Evolutionary conservation across 257 asterid species (phyloP), one percentile per base, ranked within the genome.

Genomic region (Primulina tabacum): DNA sequence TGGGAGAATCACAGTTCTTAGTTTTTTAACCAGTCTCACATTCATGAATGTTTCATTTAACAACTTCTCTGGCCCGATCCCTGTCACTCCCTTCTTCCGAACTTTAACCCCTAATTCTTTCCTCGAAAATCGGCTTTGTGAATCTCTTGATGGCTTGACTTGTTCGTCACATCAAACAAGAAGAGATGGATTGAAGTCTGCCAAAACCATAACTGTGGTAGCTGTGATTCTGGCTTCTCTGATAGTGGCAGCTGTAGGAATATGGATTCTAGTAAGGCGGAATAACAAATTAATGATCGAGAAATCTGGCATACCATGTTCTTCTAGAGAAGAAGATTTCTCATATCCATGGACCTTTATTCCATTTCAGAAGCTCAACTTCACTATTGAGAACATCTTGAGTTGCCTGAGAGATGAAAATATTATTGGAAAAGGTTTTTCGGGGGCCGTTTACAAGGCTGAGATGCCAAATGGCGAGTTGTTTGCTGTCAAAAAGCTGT

Each of bases 281-380:
- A 88, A 83, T 47, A 75, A 82, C 26, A 79, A 62, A 28, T 83
- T 80, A 60, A 71, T 67, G 64, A 74, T 80, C 4, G 82, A 84
- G 66, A 90, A 85, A 75, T 70, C 84, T 1, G 67, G 79, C 37
- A 9, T 80, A 70, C 32, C 82, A 2, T 67, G 65, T 33, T 70
- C 79, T 24, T 64, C 88, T 4, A 37, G 77, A 5, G 88, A 77
- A 60, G 97, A 90, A 43, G 94, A 90, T 57, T 90, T 88, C 64
- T 90, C 98, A 17, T 90, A 88, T 76, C 97, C 97, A 0, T 90
- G 98, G 97, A 90, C 86, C 33, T 93, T 90, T 28, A 93, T 90
- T 20, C 97, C 98, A 4, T 93, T 93, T 65, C 96, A 86, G 77
- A 93, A 87, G 86, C 88, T 87, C 38, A 87, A 79, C 73, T 88